Conservation (phyloP, 306 rosid genomes). For the Vigna mungo region DNA sequence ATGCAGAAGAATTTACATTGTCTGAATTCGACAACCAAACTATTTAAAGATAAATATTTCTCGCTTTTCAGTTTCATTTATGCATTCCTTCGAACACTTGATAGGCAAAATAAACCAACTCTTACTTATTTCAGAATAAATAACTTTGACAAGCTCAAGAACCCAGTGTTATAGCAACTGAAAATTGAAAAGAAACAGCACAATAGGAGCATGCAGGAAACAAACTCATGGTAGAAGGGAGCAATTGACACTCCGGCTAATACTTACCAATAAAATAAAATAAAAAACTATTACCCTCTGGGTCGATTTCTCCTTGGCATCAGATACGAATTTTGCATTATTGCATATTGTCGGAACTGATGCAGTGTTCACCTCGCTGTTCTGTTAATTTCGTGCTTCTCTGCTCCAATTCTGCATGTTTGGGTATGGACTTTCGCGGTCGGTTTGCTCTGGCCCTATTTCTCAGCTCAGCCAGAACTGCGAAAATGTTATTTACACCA, state of each 20-base stretch:
- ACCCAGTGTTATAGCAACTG: neutral
- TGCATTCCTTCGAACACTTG: neutral
- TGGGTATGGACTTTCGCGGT: neutral
- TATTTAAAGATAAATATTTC: neutral
- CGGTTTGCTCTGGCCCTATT: neutral
- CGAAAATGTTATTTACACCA: no score
- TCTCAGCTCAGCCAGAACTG: no score
- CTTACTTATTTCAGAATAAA: neutral
- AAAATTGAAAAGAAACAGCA: neutral
- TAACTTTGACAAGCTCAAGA: neutral
- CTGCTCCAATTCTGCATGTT: neutral
- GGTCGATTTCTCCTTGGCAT: neutral
- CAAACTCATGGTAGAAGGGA: neutral
- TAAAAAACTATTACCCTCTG: neutral
- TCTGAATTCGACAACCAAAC: neutral
- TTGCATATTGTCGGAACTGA: neutral
- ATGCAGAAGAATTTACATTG: neutral
- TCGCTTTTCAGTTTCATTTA: neutral
- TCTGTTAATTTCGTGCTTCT: neutral
- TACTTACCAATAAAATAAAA: neutral
- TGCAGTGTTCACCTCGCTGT: neutral
- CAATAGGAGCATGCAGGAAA: neutral
- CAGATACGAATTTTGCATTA: neutral
- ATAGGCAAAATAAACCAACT: neutral
- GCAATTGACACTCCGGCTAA: neutral